These are phyloP conservation scores for Lineolata rhizophorae DNA, from an alignment of 495 filamentous ascomycete genomes.

Conservation along the genomic window DNA sequence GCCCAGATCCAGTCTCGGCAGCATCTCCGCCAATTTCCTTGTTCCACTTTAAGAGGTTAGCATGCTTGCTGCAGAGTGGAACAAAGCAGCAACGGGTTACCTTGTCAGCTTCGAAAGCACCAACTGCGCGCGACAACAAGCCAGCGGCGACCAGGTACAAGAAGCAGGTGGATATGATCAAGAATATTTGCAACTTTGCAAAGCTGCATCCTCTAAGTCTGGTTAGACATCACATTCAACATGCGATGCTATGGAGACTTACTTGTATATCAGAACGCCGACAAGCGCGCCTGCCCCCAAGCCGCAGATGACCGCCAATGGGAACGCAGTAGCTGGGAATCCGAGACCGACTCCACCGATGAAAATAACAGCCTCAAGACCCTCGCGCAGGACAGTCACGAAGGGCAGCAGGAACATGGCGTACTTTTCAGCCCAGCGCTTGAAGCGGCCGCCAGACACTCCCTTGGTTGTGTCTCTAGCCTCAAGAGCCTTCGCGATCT, in stretches of 20 bases:
- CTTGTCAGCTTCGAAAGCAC: slow-evolving; percentile 35
- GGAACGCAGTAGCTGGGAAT: slow-evolving; percentile 51
- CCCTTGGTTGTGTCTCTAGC: slow-evolving; percentile 21
- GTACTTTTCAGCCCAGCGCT: slow-evolving; percentile 50
- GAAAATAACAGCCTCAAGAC: slow-evolving; percentile 63
- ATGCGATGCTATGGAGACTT: slow-evolving; percentile 13
- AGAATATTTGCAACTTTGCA: slow-evolving; percentile 52
- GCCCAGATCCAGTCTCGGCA: slow-evolving; percentile 48
- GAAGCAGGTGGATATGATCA: slow-evolving; percentile 62
- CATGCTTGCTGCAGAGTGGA: too few species aligned
- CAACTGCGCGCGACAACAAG: slow-evolving; percentile 54
- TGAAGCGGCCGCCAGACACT: slow-evolving; percentile 22
- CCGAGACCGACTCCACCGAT: slow-evolving; percentile 59
- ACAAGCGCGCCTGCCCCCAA: slow-evolving; percentile 36
- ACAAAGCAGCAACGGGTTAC: slow-evolving; percentile 1
- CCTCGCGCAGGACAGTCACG: slow-evolving; percentile 65
- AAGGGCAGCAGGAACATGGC: slow-evolving; percentile 67
- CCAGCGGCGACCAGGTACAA: slow-evolving; percentile 75
- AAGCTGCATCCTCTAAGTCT: slow-evolving; percentile 31
- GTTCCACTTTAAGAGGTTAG: slow-evolving; percentile 31
- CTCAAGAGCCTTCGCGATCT: slow-evolving; percentile 47
- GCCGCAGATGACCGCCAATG: slow-evolving; percentile 48
- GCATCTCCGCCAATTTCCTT: slow-evolving; percentile 47
- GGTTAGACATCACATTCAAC: slow-evolving; percentile 1
- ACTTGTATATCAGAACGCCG: slow-evolving; percentile 62